Percentiles rank a stretch among this genome's conserved stretches.
phyloP scores from a whole-genome alignment of 2,329 filamentous ascomycete species.

The Didymella arachidicola region DNA sequence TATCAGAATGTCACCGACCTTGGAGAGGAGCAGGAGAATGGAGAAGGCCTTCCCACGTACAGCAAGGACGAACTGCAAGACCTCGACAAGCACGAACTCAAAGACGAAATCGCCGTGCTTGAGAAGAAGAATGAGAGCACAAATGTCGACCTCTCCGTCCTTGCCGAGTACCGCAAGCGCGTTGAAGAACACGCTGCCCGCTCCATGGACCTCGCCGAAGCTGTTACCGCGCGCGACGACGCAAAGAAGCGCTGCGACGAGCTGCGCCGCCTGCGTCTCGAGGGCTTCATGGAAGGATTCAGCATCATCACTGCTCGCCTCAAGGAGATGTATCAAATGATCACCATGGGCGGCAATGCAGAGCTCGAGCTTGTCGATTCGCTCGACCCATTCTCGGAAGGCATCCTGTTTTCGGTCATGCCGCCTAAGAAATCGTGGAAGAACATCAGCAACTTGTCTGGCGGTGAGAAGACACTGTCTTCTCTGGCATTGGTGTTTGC shows the following conservation, averaged over 20 bases:
- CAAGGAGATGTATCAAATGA: conserved; percentile 99
- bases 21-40: conserved; percentile 64
- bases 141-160: conserved; percentile 86
- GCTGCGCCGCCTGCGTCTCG: conserved; percentile 84
- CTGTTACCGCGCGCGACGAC: conserved; percentile 78
- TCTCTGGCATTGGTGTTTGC: conserved; percentile 97
- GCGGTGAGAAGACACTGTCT: conserved; percentile 96
- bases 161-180: conserved; percentile 85
- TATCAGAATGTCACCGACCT: conserved; percentile 76
- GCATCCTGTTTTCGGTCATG: conserved; percentile 98
- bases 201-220: conserved; percentile 81
- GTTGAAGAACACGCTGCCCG: conserved; percentile 83
- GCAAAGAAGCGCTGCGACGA: conserved; percentile 95
- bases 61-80: conserved; percentile 73
- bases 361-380: conserved; percentile 97
- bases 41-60: conserved; percentile 71
- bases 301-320: conserved; percentile 89
- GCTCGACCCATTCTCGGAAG: conserved; percentile 94
- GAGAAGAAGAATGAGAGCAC: conserved; percentile 83
- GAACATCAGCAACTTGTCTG: conserved; percentile 94
- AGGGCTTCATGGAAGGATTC: conserved; percentile 99
- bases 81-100: conserved; percentile 68
- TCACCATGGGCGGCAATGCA: conserved; percentile 98
- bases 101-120: conserved; percentile 69
- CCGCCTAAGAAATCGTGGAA: conserved; percentile 99